A percentile compares a stretch with the other conserved stretches of the same genome.
Conservation (phyloP, 2,329 filamentous ascomycete species). For the Xylariales sp. region DNA sequence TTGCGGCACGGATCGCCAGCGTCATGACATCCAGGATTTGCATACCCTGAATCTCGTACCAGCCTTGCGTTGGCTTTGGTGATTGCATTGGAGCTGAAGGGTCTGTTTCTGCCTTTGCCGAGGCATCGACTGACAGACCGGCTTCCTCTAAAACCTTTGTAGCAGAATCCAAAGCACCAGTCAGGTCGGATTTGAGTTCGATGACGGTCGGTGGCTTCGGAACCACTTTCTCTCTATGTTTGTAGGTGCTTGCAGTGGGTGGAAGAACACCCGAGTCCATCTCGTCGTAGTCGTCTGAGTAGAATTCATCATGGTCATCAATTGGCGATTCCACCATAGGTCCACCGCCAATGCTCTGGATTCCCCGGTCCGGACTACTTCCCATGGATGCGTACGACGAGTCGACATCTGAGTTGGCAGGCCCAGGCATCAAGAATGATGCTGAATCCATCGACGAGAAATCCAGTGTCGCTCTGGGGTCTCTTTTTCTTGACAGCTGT, state of each 20-base stretch:
- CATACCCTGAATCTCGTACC: constrained; percentile 85
- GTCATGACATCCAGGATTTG: constrained; percentile 90
- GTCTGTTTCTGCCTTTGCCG: constrained; percentile 11
- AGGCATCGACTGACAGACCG: constrained; percentile 12
- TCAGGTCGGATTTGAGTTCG: constrained; percentile 66
- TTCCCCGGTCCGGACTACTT: constrained; percentile 51
- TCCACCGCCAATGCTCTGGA: constrained; percentile 32
- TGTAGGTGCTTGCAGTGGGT: constrained; percentile 96
- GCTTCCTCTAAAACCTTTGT: constrained; percentile 65
- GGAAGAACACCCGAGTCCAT: constrained; percentile 78
- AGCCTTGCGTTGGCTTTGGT: constrained; percentile 50
- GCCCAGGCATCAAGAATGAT: constrained; percentile 34
- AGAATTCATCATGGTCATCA: constrained; percentile 40
- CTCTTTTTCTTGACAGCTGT: constrained; percentile 70
- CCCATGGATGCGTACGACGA: constrained; percentile 57
- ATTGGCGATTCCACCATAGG: constrained; percentile 43
- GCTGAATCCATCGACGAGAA: constrained; percentile 47
- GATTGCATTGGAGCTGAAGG: constrained; percentile 16
- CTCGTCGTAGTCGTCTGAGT: constrained; percentile 58
- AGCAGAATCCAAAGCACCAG: constrained; percentile 26
- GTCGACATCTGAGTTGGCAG: constrained; percentile 47
- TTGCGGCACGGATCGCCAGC: constrained; percentile 89
- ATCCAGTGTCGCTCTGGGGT: constrained; percentile 54
- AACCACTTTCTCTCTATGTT: constrained; percentile 73
- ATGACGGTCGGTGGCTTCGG: constrained; percentile 79